Evolutionary conservation across 2,329 filamentous ascomycete genomes (phyloP).

Genomic region (Dactylellina leptospora): DNA sequence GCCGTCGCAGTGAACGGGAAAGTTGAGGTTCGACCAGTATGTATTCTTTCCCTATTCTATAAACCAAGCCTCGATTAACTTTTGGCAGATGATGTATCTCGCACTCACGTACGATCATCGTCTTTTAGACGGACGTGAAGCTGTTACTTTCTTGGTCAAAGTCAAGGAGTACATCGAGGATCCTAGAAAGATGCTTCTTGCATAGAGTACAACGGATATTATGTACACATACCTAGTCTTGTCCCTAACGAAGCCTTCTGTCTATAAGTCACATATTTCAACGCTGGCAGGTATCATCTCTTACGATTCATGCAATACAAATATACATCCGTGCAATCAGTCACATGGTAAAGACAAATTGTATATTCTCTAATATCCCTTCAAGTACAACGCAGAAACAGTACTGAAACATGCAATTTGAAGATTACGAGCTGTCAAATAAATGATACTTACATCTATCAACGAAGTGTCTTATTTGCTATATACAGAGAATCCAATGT

Average conservation of each 20-base stretch:
- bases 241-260: background rate
- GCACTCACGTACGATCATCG: slow-evolving; percentile 98
- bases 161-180: slow-evolving; percentile 98
- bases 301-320: too few species aligned
- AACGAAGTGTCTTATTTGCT: too few species aligned
- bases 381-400: too few species aligned
- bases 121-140: slow-evolving; percentile 91
- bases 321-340: too few species aligned
- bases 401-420: too few species aligned
- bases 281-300: too few species aligned
- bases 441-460: too few species aligned
- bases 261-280: slow-evolving; percentile 13
- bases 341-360: too few species aligned
- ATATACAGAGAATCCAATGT: too few species aligned
- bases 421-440: too few species aligned
- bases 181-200: slow-evolving; percentile 85
- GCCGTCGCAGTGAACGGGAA: slow-evolving; percentile 90
- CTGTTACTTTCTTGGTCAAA: slow-evolving; percentile 94
- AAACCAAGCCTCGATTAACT: background rate
- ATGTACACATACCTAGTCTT: background rate
- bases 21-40: slow-evolving; percentile 83
- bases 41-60: slow-evolving; percentile 55
- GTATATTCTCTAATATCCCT: too few species aligned
- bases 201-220: slow-evolving; percentile 30
- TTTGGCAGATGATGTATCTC: slow-evolving; percentile 88